Base-by-base conservation (phyloP, 441 rosid species). In the Corymbia citriodora region DNA sequence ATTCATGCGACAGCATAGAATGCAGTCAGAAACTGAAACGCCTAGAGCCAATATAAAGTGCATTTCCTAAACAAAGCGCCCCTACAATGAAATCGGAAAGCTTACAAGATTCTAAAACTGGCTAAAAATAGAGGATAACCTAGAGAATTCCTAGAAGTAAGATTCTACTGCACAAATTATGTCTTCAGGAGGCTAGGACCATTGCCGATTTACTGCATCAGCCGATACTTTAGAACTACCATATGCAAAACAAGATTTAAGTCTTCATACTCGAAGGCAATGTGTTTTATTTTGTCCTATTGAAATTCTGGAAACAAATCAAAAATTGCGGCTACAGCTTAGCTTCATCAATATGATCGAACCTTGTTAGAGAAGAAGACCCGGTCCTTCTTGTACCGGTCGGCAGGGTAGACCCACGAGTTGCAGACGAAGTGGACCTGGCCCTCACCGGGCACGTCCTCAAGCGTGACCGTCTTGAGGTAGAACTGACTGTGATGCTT, bases 321-420 rank as follows among this genome's bases (percentile, higher is more conserved):
- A 54, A 19, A 79, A 33, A 70, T 12, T 68, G 57, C 33, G 1
- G 11, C 14, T 36, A 18, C 7, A 72, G 82, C 82, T 33, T 72
- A 72, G 49, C 49, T 72, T 72, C 82, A 74, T 74, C n/a, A 21
- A 45, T 79, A 25, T 2, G 72, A n/a, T 36, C 18, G 29, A 11
- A 96, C 99, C 96, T 96, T 94, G 94, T 97, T 97, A 29, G 96
- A 61, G 91, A 97, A 97, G 97, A 97, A 96, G 93, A 97, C 88
- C 0, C 99, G 97, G 88, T 94, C 94, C 55, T 91, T 93, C 15
- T 92, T 87, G 90, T 96, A 94, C 10, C 72, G 54, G 36, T 95
- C 91, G 19, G 95, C 92, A 72, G 99, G 99, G 87, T 96, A 97
- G 91, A 97, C 94, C 99, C 99, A 97, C 3, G 99, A 96, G 89